Evolutionary conservation across 345 rosid species (phyloP).

Genomic region (Acer negundo): DNA sequence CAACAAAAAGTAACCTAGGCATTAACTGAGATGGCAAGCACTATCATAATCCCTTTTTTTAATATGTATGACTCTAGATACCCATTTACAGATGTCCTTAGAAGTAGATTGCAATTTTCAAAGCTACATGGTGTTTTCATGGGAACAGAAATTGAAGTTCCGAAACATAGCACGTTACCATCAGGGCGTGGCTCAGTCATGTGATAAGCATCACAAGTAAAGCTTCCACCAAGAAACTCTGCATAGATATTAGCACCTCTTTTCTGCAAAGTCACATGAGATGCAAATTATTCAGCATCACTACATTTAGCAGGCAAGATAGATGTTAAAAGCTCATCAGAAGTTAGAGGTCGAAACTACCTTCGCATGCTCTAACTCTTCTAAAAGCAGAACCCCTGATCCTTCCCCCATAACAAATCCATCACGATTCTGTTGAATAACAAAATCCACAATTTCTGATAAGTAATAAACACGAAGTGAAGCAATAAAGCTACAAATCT

Average conservation of each 20-base stretch:
- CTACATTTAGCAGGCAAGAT: background rate
- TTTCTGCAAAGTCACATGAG: constrained; percentile 42
- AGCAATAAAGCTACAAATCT: constrained; percentile 7
- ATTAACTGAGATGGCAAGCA: background rate
- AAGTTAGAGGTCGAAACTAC: constrained; percentile 34
- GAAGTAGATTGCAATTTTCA: constrained; percentile 12
- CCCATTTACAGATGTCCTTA: background rate
- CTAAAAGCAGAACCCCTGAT: constrained; percentile 94
- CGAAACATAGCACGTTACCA: constrained; percentile 44
- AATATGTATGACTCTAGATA: background rate
- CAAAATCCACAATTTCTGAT: constrained; percentile 10
- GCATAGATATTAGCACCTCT: constrained; percentile 93
- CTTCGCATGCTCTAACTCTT: constrained; percentile 97
- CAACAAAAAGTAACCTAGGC: background rate
- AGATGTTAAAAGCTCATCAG: background rate
- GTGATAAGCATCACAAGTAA: constrained; percentile 95
- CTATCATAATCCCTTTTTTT: background rate
- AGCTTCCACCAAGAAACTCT: constrained; percentile 95
- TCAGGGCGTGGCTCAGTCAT: constrained; percentile 95
- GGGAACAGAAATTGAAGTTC: background rate
- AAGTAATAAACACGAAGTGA: constrained; percentile 8
- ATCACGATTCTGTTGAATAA: constrained; percentile 72
- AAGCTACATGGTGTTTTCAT: background rate
- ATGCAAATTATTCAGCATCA: background rate
- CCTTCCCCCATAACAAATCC: constrained; percentile 99